Conservation (phyloP, 495 filamentous ascomycete genomes). For the Trichocladium antarcticum region DNA sequence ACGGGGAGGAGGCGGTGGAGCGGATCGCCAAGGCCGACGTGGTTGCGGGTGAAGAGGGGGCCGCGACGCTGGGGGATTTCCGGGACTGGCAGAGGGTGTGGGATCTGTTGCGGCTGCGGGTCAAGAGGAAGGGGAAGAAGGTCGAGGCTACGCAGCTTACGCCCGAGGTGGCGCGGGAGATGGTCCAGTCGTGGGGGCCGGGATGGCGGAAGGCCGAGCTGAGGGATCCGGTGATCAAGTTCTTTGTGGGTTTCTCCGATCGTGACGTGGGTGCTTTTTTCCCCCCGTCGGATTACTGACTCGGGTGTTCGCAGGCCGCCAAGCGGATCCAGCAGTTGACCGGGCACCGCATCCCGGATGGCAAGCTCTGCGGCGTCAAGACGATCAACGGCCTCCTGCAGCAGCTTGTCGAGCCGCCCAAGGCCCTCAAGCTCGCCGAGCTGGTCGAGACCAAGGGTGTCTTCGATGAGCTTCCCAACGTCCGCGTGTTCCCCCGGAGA, state of each 20-base stretch:
- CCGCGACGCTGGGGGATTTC: constrained; percentile 16
- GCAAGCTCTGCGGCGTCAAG: constrained; percentile 41
- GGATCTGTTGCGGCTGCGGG: neutral
- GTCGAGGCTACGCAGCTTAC: constrained; percentile 4
- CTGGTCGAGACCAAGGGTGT: constrained; percentile 31
- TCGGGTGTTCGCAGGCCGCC: constrained; percentile 41
- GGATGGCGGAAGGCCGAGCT: constrained; percentile 48
- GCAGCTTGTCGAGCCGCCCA: constrained; percentile 44
- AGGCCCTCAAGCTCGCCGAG: constrained; percentile 44
- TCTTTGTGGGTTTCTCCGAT: constrained; percentile 43
- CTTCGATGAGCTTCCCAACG: constrained; percentile 52
- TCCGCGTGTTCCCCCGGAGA: constrained; percentile 49
- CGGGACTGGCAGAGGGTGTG: constrained; percentile 1
- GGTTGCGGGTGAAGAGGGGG: constrained; percentile 14
- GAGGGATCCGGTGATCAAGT: constrained; percentile 50
- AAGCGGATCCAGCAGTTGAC: constrained; percentile 72
- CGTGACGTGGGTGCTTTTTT: neutral
- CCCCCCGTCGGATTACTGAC: neutral
- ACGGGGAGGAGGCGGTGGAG: constrained; percentile 1
- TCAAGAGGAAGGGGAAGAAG: neutral
- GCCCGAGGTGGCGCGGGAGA: constrained; percentile 19
- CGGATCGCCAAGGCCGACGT: constrained; percentile 11
- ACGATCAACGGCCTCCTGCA: constrained; percentile 48
- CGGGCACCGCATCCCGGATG: constrained; percentile 61
- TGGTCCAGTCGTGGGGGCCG: constrained; percentile 30